phyloP scores from a whole-genome alignment of 345 rosid genomes.

The Sisymbrium altissimum region DNA sequence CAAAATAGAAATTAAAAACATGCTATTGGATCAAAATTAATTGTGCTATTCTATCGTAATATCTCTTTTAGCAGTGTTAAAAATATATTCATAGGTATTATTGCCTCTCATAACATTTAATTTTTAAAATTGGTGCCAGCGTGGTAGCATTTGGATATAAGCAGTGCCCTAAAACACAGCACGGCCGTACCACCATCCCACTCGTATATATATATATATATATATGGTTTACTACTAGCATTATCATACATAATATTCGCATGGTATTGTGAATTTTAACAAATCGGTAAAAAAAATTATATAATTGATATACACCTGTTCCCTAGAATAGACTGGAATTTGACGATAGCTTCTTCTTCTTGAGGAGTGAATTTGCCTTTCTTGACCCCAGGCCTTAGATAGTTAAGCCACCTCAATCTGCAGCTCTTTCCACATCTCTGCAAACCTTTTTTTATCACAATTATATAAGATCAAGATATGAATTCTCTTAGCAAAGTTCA shows the following conservation, averaged over 20 bases:
- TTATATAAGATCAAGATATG: background rate
- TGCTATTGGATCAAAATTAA: background rate
- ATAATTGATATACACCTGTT: slow-evolving; percentile 14
- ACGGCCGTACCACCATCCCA: background rate
- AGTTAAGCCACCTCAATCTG: slow-evolving; percentile 32
- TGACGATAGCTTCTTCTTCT: slow-evolving; percentile 16
- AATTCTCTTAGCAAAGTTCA: background rate
- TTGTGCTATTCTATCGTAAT: background rate
- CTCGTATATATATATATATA: background rate
- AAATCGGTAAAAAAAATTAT: too few species aligned
- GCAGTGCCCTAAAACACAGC: background rate
- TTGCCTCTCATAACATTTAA: background rate
- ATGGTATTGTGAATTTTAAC: background rate
- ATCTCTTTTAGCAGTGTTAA: background rate
- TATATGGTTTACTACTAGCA: too few species aligned
- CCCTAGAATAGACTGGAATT: slow-evolving; percentile 2
- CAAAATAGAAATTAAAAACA: background rate
- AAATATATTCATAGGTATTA: background rate
- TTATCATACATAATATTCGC: background rate
- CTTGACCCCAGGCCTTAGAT: slow-evolving; percentile 27
- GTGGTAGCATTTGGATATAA: background rate
- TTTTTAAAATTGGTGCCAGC: background rate
- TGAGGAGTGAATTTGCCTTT: slow-evolving; percentile 22
- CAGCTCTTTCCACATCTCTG: slow-evolving; percentile 30
- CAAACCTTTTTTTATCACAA: slow-evolving; percentile 13